A percentile compares a stretch with the other conserved stretches of the same genome.
Evolutionary conservation across 2,329 filamentous ascomycete species (phyloP).

Genomic region (Aspergillus ustus): DNA sequence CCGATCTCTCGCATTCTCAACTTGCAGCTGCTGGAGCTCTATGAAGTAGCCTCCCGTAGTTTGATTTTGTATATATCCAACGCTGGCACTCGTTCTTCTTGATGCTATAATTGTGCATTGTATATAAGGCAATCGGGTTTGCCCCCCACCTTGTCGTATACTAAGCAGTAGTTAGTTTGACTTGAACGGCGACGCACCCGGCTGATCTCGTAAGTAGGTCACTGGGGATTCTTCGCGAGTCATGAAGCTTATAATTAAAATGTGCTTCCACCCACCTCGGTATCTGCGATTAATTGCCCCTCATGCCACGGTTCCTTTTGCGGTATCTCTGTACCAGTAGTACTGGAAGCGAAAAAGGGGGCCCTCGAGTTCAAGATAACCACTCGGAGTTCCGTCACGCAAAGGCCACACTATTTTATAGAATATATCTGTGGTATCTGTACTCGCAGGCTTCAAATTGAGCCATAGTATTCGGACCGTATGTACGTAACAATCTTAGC

Average conservation of each 20-base stretch:
- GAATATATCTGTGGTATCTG: not conserved
- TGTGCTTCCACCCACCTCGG: too few relatives aligned
- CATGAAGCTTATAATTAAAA: not conserved
- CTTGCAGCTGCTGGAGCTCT: not conserved
- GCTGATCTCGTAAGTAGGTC: not conserved
- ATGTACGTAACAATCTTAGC: not conserved
- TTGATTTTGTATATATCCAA: not conserved
- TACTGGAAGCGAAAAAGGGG: too few relatives aligned
- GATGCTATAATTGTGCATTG: not conserved
- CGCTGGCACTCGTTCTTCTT: not conserved
- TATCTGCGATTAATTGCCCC: too few relatives aligned
- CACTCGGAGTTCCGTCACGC: not conserved
- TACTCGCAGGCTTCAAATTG: not conserved
- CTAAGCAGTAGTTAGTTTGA: not conserved
- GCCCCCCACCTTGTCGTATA: too few relatives aligned
- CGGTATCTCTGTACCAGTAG: not conserved
- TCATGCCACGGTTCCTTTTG: not conserved
- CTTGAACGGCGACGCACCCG: not conserved
- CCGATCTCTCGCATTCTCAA: not conserved
- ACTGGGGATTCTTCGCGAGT: not conserved
- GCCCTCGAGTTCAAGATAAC: not conserved
- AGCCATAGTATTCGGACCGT: too few relatives aligned
- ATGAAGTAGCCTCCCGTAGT: not conserved
- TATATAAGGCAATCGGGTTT: too few relatives aligned
- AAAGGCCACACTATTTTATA: not conserved